Base-by-base conservation (phyloP, 331 rosid genomes). In the Pyrus hybrid region DNA sequence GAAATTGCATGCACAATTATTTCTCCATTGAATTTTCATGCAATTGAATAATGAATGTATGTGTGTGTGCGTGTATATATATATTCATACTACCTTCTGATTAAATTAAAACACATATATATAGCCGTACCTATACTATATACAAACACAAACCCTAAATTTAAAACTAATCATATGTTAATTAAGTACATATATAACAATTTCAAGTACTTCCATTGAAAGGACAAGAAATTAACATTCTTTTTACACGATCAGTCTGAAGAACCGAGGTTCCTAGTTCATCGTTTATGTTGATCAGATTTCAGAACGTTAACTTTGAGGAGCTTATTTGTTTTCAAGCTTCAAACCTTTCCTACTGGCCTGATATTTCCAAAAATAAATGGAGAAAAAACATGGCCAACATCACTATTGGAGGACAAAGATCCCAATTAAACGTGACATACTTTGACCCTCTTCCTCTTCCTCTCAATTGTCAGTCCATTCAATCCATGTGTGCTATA, bases 231-330 rank as follows among this genome's bases (percentile, higher is more conserved):
- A 63, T 29, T 8, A 30, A 30, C 23, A 8, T 72, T 57, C 67
- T 14, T 57, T 58, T 26, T 25, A 58, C 12, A 47, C 29, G 47
- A 21, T 32, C 32, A 5, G 68, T 51, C 21, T 51, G 20, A 41
- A 5, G 1, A 41, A 41, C 77, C 77, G 68, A 73, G 77, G 77
- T 41, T 60, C 10, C 25, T 73, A 18, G 43, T 60, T 73, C 37
- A 26, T 58, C 9, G 57, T 17, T 51, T 17, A 51, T 1, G 29
- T 62, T 28, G 33, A 73, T 41, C 57, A 7, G 43, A 17, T 37
- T 6, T 10, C 67, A 32, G 41, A 73, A 41, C 77, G 77, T 33
- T 73, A 65, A 60, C 41, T 60, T 73, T 73, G 68, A 73, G 77
- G 43, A 17, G 58, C 41, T 10, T 25, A 28, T 41, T 73, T 61